phyloP scores from a whole-genome alignment of 116 monocot species.

The Phalaenopsis hybrid region DNA sequence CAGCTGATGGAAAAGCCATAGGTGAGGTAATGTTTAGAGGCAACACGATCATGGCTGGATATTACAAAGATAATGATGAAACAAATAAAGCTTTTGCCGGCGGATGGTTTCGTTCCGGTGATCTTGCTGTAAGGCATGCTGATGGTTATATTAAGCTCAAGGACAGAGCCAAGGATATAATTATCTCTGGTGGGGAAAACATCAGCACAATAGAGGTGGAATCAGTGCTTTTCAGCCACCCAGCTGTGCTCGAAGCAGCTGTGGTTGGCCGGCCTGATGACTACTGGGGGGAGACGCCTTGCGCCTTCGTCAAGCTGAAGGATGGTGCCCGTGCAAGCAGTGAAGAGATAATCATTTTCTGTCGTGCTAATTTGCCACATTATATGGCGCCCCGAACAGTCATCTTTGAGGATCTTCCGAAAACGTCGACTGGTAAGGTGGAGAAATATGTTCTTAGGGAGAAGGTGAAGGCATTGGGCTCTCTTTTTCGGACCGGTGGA shows the following conservation, averaged over 20 bases:
- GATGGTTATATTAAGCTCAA: conserved; percentile 74
- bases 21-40: conserved; percentile 85
- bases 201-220: conserved; percentile 87
- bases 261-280: conserved; percentile 70
- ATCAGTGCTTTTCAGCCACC: conserved; percentile 53
- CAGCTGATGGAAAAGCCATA: conserved; percentile 52
- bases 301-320: conserved; percentile 75
- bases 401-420: conserved; percentile 58
- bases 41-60: conserved; percentile 82
- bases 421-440: conserved; percentile 72
- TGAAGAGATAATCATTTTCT: conserved; percentile 62
- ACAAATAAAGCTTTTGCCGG: conserved; percentile 43
- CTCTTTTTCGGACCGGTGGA: conserved; percentile 7
- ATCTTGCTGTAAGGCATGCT: conserved; percentile 53
- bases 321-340: conserved; percentile 24
- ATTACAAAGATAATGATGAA: conserved; percentile 52
- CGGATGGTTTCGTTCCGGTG: conserved; percentile 73
- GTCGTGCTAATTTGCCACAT: conserved; percentile 43
- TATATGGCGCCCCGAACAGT: conserved; percentile 61
- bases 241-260: conserved; percentile 60
- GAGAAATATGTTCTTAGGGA: conserved; percentile 70
- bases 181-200: conserved; percentile 84
- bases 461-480: conserved; percentile 54
- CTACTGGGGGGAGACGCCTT: conserved; percentile 71
- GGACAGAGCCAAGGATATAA: conserved; percentile 71